Conservation (phyloP, 345 rosid genomes). For the Syzygium grande region DNA sequence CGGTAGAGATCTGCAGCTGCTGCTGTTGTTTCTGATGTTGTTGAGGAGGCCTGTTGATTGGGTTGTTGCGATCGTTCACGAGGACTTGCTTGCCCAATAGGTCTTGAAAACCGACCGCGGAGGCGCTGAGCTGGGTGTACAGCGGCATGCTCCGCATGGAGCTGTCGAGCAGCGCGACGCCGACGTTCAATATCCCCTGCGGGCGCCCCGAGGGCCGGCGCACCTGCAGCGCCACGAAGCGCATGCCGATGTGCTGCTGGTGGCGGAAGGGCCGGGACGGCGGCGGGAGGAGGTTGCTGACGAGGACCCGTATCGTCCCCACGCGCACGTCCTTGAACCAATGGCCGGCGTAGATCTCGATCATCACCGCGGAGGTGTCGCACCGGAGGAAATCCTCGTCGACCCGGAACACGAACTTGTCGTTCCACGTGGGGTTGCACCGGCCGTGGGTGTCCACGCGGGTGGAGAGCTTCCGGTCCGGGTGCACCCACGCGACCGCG, state of each 20-base stretch:
- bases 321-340: conserved; percentile 84
- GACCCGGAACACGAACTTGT: conserved; percentile 81
- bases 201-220: conserved; percentile 82
- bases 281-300: conserved; percentile 51
- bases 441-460: conserved; percentile 52
- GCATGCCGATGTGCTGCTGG: conserved; percentile 52
- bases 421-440: conserved; percentile 84
- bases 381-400: conserved; percentile 57
- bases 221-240: conserved; percentile 75
- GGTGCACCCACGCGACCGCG: conserved; percentile 85
- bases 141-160: conserved; percentile 91
- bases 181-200: conserved; percentile 85
- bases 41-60: neutral
- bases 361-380: conserved; percentile 75
- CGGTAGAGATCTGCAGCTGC: neutral
- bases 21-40: neutral
- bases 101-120: conserved; percentile 70
- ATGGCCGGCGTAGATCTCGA: conserved; percentile 67
- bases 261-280: conserved; percentile 7
- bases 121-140: conserved; percentile 44
- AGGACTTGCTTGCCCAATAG: conserved; percentile 51
- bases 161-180: conserved; percentile 70
- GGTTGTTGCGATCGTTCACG: conserved; percentile 8
- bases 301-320: conserved; percentile 62
- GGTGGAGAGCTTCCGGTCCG: conserved; percentile 70